Evolutionary conservation across 768 basidiomycete species (phyloP), one percentile per base, ranked within the genome.

Genomic region (Leccinum pellstonianum): DNA sequence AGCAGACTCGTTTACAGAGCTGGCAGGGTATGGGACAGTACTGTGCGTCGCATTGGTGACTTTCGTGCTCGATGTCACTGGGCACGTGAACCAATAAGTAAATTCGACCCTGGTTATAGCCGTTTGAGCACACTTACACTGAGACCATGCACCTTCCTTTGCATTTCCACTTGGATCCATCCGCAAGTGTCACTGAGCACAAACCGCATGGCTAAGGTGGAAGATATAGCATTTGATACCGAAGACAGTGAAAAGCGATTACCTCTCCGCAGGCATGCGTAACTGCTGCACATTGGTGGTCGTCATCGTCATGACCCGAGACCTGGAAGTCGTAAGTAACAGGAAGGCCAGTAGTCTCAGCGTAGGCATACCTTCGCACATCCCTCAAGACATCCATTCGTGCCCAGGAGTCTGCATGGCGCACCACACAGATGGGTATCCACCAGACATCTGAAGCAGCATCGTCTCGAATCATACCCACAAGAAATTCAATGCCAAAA

Each of bases 201-300:
- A 82, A 63, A 58, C 69, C 72, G 55, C 84, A 83, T 1, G 77
- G 77, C 83, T 84, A 54, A 12, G 23, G 33, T 35, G 7, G 12
- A 38, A 60, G 21, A 52, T 43, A 43, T 55, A 52, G 25, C 1
- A 31, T 5, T 50, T 6, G 4, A 3, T 12, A 19, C 2, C 1
- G 17, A 2, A 5, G 1, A 21, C 56, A 35, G 31, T 7, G n/a
- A 14, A 54, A 27, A 35, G 4, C 4, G 3, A 47, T n/a, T 63
- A 81, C 86, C 79, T 81, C 70, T 55, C 83, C 84, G 56, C 86
- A 87, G 27, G 78, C 78, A 62, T 87, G 86, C 1, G 76, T 66
- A 47, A 66, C 57, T 1, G 83, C 82, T 1, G 83, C 76, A 60
- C 86, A 87, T 52, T 79, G 61, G 62, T 87, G 86, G 19, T 77